Base-by-base conservation (phyloP, 1,284 basidiomycete species). In the Coniophora puteana region DNA sequence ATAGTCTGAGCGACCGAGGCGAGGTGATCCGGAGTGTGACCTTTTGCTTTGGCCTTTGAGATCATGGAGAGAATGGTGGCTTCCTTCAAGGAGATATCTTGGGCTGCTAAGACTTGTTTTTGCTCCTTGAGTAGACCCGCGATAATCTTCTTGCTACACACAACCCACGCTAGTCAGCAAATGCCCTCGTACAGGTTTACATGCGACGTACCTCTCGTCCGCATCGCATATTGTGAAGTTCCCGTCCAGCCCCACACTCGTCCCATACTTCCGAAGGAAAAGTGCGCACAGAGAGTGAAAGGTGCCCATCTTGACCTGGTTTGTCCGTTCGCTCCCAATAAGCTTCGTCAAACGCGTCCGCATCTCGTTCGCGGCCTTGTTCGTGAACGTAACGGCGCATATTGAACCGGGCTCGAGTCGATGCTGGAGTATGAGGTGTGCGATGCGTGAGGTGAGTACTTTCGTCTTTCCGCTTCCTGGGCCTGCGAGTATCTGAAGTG, bases 351-450 rank as follows among this genome's bases (percentile, higher is more conserved):
- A 66, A 3, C 93, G 74, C 48, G 79, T 72, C 45, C 78, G 76
- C 92, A 95, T 93, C 66, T 95, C 92, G 48, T 80, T 84, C 1
- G 92, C 90, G 4, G 92, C 90, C 63, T 93, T 93, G 68, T 93
- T 93, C 5, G 87, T 89, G 59, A 89, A 90, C 0, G 88, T 90
- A 3, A 91, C 87, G 1, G 86, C 85, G 47, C 83, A 86, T 63
- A 91, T 86, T 33, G 80, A 69, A 4, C 70, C 66, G 1, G 88
- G 79, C 8, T 68, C 59, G 20, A 83, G 60, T 10, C 55, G 55
- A 54, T 84, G 78, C 31, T 73, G 62, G 17, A 79, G 63, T 26
- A 92, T 79, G 16, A 94, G 68, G 56, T 90, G 73, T 0, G 85
- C 89, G 26, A 93, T 87, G 12, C 90, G 73, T 27, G 80, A 80